phyloP scores from a whole-genome alignment of 192 early-diverging fungal species.

The Glomus cerebriforme region DNA sequence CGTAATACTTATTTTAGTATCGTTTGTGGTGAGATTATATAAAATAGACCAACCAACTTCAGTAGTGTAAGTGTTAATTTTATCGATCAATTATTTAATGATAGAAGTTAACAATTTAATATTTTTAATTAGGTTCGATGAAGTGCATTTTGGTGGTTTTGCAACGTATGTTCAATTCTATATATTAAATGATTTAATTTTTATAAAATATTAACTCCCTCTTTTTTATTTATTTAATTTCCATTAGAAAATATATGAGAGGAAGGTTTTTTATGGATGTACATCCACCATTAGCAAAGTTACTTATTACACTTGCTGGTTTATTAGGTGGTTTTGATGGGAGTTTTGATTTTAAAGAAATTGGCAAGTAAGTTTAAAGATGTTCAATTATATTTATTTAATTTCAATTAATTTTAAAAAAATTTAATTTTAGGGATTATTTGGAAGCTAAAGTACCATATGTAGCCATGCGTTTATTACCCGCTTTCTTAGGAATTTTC shows the following conservation, averaged over 20 bases:
- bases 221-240: neutral
- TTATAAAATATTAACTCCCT: neutral
- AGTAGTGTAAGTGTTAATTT: constrained; percentile 50
- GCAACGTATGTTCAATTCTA: constrained; percentile 45
- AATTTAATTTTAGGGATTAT: constrained; percentile 69
- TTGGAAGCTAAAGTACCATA: constrained; percentile 86
- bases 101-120: constrained; percentile 13
- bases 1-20: constrained; percentile 36
- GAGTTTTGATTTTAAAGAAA: constrained; percentile 90
- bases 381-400: neutral
- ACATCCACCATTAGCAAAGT: constrained; percentile 92
- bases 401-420: neutral
- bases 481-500: constrained; percentile 76
- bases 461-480: constrained; percentile 78
- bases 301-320: constrained; percentile 81
- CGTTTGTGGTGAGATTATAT: constrained; percentile 46
- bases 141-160: constrained; percentile 99
- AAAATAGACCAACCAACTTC: constrained; percentile 45
- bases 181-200: neutral
- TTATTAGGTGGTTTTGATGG: constrained; percentile 88
- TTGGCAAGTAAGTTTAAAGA: constrained; percentile 65
- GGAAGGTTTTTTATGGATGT: constrained; percentile 93
- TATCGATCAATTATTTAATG: neutral
- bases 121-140: constrained; percentile 76
- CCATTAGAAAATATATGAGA: constrained; percentile 77